Percentiles rank a stretch among this genome's conserved stretches.
Conservation (phyloP, 345 rosid genomes). For the Toxicodendron radicans region DNA sequence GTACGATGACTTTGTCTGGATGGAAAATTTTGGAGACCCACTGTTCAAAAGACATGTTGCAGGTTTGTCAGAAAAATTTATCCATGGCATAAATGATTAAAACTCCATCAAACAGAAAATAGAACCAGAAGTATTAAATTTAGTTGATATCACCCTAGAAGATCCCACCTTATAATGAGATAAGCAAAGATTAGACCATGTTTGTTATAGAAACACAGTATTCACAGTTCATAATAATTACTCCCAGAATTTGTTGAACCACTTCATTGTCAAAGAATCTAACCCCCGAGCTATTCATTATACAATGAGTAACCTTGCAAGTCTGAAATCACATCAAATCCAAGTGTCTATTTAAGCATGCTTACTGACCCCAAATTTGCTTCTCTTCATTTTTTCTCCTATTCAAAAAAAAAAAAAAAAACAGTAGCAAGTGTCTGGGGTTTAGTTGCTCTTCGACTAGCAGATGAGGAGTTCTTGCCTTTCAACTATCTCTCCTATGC, state of each 20-base stretch:
- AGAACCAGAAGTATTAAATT: neutral
- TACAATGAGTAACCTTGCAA: neutral
- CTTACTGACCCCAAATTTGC: neutral
- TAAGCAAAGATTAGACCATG: neutral
- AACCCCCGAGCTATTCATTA: neutral
- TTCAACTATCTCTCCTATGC: conserved; percentile 69
- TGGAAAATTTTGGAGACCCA: conserved; percentile 79
- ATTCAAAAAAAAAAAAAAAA: neutral
- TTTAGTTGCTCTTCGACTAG: conserved; percentile 70
- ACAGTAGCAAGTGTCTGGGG: conserved; percentile 76
- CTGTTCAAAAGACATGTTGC: conserved; percentile 75
- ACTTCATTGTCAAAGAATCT: neutral
- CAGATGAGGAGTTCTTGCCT: conserved; percentile 76
- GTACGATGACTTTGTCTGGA: conserved; percentile 86
- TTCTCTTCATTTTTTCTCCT: neutral
- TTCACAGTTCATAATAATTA: neutral
- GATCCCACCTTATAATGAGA: neutral
- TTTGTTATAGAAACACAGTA: neutral
- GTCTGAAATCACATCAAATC: neutral
- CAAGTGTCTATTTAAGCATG: neutral
- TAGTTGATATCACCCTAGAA: neutral
- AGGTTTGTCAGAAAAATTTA: conserved; percentile 32
- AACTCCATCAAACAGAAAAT: neutral
- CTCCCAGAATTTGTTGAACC: neutral
- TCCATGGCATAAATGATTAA: neutral